Conservation (phyloP, 1,284 basidiomycete species). For the Wolfiporia cocos region DNA sequence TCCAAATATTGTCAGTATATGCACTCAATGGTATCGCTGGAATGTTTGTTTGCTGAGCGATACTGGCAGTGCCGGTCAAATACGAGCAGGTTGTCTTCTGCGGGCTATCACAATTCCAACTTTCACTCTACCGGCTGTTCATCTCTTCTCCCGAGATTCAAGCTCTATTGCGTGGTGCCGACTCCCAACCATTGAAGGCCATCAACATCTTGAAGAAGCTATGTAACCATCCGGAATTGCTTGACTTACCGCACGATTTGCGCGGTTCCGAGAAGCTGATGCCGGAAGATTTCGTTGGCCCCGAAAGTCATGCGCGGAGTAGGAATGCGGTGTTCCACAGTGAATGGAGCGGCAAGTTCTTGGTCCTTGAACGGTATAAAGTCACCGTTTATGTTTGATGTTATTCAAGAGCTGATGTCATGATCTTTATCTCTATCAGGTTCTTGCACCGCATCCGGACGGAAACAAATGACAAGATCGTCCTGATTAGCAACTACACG, state of each 20-base stretch:
- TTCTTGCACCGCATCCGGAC: conserved; percentile 82
- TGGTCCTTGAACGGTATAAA: conserved; percentile 84
- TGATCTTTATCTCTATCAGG: conserved; percentile 32
- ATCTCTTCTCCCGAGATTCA: conserved; percentile 95
- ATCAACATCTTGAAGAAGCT: conserved; percentile 97
- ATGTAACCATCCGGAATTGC: conserved; percentile 94
- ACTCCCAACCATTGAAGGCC: conserved; percentile 96
- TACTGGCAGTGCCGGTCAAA: conserved; percentile 85
- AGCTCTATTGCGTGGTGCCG: conserved; percentile 81
- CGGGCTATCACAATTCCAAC: conserved; percentile 82
- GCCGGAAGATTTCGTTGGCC: conserved; percentile 76
- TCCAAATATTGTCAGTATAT: conserved; percentile 86
- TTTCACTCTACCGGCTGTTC: conserved; percentile 88
- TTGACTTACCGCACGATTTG: conserved; percentile 85
- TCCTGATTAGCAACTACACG: conserved; percentile 98
- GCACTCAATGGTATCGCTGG: neutral
- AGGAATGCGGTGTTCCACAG: conserved; percentile 60
- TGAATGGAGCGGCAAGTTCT: conserved; percentile 88
- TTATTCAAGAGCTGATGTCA: neutral
- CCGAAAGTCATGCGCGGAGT: conserved; percentile 33
- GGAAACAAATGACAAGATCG: conserved; percentile 94
- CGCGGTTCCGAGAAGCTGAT: conserved; percentile 81
- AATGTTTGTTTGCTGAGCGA: conserved; percentile 9
- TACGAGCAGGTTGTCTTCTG: conserved; percentile 99
- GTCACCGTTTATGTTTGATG: neutral